Percentiles rank a stretch among this genome's conserved stretches.
These are phyloP conservation scores for Euclidium syriacum DNA, from an alignment of 345 rosid species.

Conservation along the genomic window DNA sequence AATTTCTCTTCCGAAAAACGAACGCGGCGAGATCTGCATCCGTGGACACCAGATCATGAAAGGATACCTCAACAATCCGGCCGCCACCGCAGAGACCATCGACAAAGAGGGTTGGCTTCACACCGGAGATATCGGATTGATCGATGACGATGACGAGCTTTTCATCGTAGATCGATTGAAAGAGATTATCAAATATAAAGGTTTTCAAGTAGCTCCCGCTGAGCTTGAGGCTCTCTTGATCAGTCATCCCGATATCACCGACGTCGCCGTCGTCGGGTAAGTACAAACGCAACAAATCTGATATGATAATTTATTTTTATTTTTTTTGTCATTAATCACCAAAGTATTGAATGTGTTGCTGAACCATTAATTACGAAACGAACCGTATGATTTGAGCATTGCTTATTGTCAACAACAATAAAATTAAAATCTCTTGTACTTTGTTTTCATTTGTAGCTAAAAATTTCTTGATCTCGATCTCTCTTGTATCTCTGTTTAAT, in stretches of 20 bases:
- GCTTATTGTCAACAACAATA: too few relatives aligned
- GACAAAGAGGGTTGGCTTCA: conserved; percentile 58
- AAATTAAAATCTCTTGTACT: too few relatives aligned
- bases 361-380: background rate
- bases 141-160: conserved; percentile 58
- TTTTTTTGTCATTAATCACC: too few relatives aligned
- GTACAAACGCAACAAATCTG: too few relatives aligned
- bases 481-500: background rate
- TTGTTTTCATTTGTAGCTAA: too few relatives aligned
- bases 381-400: too few relatives aligned
- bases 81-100: conserved; percentile 43
- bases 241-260: conserved; percentile 42
- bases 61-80: conserved; percentile 50
- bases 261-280: conserved; percentile 71
- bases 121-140: conserved; percentile 44
- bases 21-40: conserved; percentile 87
- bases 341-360: too few relatives aligned
- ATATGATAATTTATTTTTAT: too few relatives aligned
- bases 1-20: conserved; percentile 43
- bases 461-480: too few relatives aligned
- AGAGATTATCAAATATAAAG: conserved; percentile 69
- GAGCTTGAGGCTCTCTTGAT: conserved; percentile 66
- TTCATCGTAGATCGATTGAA: conserved; percentile 66
- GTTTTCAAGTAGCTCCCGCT: conserved; percentile 75
- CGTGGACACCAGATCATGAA: conserved; percentile 87